These are phyloP conservation scores for Microcyclosporella mali DNA, from an alignment of 2,329 filamentous ascomycete genomes.

Conservation along the genomic window DNA sequence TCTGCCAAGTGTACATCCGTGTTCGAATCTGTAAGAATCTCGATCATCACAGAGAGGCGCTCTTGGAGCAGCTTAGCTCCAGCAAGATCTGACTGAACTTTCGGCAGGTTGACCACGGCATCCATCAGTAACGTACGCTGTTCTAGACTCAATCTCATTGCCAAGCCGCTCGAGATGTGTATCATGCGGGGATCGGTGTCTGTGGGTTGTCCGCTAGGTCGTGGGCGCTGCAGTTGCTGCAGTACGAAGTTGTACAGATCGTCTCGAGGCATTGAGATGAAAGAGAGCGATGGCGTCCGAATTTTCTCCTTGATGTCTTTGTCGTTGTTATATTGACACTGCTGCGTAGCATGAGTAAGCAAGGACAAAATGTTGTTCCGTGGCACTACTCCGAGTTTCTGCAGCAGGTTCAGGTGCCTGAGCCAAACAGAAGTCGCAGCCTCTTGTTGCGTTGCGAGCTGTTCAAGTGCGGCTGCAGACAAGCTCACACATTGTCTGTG, in stretches of 20 bases:
- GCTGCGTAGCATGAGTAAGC: neutral
- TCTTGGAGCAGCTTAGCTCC: conserved; percentile 1
- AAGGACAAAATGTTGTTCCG: neutral
- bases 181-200: too few relatives aligned
- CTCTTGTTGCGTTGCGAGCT: neutral
- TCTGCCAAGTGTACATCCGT: neutral
- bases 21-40: neutral
- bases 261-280: too few relatives aligned
- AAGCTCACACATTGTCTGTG: neutral
- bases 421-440: conserved; percentile 1
- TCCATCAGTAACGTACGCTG: conserved; percentile 4
- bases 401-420: neutral
- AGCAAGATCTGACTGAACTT: neutral
- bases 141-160: neutral
- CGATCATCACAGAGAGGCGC: conserved; percentile 3
- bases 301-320: too few relatives aligned
- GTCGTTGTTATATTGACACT: too few relatives aligned
- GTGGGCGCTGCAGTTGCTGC: too few relatives aligned
- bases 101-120: neutral
- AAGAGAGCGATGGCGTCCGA: too few relatives aligned
- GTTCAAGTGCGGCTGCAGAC: conserved; percentile 4
- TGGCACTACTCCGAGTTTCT: neutral
- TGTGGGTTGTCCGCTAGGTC: too few relatives aligned
- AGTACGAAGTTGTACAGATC: too few relatives aligned
- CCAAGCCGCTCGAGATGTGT: too few relatives aligned